These are phyloP conservation scores for Xylariaceae sp. DNA, from an alignment of 2,329 filamentous ascomycete species.

Conservation along the genomic window DNA sequence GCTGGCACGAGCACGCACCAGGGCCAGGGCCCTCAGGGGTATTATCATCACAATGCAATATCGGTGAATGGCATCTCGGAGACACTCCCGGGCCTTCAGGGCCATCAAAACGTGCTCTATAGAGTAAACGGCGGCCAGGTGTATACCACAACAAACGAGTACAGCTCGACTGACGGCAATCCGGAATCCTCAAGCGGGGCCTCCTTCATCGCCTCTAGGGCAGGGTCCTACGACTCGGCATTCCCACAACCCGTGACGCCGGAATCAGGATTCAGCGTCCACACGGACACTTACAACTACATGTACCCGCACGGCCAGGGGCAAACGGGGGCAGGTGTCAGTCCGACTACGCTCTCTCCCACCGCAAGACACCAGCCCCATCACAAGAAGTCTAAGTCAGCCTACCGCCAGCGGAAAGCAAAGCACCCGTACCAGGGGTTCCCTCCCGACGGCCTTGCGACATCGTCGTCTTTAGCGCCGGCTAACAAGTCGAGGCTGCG, in stretches of 20 bases:
- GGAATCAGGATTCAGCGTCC: conserved; percentile 20
- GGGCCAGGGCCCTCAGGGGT: conserved; percentile 18
- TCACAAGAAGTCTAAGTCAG: conserved; percentile 19
- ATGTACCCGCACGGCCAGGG: conserved; percentile 25
- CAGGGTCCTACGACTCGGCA: conserved; percentile 25
- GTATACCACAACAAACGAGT: conserved; percentile 21
- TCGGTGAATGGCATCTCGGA: conserved; percentile 18
- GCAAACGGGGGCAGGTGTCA: conserved; percentile 15
- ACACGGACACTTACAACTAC: conserved; percentile 24
- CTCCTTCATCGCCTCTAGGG: conserved; percentile 21
- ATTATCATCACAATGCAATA: conserved; percentile 20
- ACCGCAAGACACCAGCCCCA: conserved; percentile 17
- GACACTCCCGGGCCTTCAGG: conserved; percentile 21
- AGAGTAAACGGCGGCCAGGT: conserved; percentile 18
- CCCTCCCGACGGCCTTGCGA: conserved; percentile 12
- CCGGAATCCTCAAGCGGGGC: conserved; percentile 22
- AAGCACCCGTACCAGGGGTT: conserved; percentile 17
- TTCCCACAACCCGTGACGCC: conserved; percentile 21
- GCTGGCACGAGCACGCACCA: conserved; percentile 19
- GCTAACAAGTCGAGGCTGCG: conserved; percentile 28
- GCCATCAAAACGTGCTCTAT: conserved; percentile 21
- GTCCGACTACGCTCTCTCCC: conserved; percentile 20
- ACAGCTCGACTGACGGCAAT: conserved; percentile 22
- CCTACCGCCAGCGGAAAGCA: conserved; percentile 19
- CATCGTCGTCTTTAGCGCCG: neutral